Conservation (phyloP, 768 basidiomycete genomes). For the Rhodotorula taiwanensis region DNA sequence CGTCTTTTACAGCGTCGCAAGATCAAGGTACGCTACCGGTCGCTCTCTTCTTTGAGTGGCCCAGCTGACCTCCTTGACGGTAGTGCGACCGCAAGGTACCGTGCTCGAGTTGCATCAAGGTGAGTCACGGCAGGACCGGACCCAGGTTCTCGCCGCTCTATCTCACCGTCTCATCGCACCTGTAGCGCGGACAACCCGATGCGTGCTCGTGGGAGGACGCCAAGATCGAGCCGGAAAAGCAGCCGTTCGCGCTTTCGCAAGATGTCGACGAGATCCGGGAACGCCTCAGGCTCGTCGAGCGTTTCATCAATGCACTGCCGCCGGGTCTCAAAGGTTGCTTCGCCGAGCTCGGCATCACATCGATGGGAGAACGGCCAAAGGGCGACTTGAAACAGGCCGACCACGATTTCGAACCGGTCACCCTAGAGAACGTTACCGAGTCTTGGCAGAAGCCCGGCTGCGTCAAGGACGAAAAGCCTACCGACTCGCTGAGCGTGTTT, state of each 20-base stretch:
- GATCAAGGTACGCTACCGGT: slow-evolving; percentile 14
- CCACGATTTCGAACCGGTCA: not conserved
- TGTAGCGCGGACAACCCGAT: slow-evolving; percentile 13
- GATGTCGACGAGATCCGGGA: slow-evolving; percentile 23
- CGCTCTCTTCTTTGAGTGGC: rapidly evolving
- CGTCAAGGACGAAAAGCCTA: not conserved
- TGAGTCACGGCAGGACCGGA: not conserved
- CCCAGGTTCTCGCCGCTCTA: not conserved
- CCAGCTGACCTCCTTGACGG: not conserved
- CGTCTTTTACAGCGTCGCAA: slow-evolving; percentile 2
- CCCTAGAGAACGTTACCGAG: not conserved
- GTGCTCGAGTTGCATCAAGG: slow-evolving; percentile 24
- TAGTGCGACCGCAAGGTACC: slow-evolving; percentile 30
- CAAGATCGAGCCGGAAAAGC: slow-evolving; percentile 33
- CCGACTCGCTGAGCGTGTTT: slow-evolving; percentile 12
- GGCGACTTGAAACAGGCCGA: not conserved
- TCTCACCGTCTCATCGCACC: not conserved
- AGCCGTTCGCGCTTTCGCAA: slow-evolving; percentile 29
- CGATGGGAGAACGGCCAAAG: not conserved
- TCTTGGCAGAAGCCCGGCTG: too few species aligned
- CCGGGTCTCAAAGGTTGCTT: slow-evolving; percentile 1
- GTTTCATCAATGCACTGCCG: slow-evolving; percentile 32
- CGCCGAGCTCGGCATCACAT: slow-evolving; percentile 14
- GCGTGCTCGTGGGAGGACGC: slow-evolving; percentile 35
- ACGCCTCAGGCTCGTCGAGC: slow-evolving; percentile 14